These are phyloP conservation scores for Dacryopinax primogenitus DNA, from an alignment of 768 basidiomycete genomes.

Conservation along the genomic window DNA sequence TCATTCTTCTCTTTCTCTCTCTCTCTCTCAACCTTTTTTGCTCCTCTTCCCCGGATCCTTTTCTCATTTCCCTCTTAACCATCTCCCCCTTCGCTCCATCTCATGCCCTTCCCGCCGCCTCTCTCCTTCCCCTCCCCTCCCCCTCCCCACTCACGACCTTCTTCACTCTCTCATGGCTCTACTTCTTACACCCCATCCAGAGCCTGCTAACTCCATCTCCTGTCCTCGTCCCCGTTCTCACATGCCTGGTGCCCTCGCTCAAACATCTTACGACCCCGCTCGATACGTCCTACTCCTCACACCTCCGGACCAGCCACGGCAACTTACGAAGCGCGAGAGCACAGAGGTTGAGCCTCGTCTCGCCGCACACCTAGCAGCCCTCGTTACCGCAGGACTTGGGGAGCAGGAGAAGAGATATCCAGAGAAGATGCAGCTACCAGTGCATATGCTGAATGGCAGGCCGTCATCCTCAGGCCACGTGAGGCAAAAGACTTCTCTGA, in stretches of 20 bases:
- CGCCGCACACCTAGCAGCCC: background rate
- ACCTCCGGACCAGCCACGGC: background rate
- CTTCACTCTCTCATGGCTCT: slow-evolving; percentile 1
- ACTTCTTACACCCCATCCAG: background rate
- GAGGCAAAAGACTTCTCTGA: background rate
- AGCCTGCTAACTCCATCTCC: background rate
- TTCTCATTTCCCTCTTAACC: background rate
- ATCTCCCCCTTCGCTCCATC: background rate
- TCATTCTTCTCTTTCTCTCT: background rate
- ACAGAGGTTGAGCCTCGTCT: background rate
- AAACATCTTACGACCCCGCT: background rate
- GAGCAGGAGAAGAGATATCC: background rate
- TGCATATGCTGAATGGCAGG: background rate
- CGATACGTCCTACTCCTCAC: background rate
- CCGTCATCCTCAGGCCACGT: background rate
- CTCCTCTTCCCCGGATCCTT: background rate
- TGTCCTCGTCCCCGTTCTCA: background rate
- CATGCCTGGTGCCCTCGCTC: background rate
- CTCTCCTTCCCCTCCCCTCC: background rate
- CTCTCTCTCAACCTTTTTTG: background rate
- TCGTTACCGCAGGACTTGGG: background rate
- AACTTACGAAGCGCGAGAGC: background rate
- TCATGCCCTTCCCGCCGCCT: slow-evolving; percentile 6
- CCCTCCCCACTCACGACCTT: background rate
- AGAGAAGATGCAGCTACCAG: background rate